A percentile compares a stretch with the other conserved stretches of the same genome.
phyloP scores from a whole-genome alignment of 2,329 filamentous ascomycete genomes.

The Reticulascus tulasneorum region DNA sequence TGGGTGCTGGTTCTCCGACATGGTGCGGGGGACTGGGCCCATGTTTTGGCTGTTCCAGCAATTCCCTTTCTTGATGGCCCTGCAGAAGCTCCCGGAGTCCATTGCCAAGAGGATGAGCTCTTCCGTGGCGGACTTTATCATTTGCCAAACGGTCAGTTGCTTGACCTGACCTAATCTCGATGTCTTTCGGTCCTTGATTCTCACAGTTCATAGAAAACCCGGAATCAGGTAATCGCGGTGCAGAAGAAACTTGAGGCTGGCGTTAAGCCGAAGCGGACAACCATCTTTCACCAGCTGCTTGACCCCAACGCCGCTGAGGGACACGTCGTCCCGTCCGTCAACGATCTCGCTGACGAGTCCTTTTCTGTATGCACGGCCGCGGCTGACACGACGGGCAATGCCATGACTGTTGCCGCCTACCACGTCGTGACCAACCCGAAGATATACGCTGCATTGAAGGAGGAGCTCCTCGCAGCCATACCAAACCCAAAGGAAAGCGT shows the following conservation, averaged over 20 bases:
- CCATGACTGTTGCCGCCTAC: conserved; percentile 30
- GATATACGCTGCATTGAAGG: conserved; percentile 18
- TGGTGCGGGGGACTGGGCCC: conserved; percentile 14
- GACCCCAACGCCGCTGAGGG: conserved; percentile 13
- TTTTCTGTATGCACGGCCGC: conserved; percentile 48
- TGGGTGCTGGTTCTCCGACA: conserved; percentile 15
- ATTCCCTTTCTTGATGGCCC: conserved; percentile 15
- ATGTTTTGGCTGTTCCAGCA: conserved; percentile 12
- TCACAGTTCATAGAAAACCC: too few species aligned
- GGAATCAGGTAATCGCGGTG: too few species aligned
- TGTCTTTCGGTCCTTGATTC: too few species aligned
- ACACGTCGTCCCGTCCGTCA: conserved; percentile 14
- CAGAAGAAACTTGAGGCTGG: conserved; percentile 9
- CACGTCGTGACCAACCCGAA: conserved; percentile 25
- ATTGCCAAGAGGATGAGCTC: conserved; percentile 12
- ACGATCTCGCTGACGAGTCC: conserved; percentile 16
- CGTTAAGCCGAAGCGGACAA: conserved; percentile 6
- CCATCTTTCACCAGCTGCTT: conserved; percentile 32
- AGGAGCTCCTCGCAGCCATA: conserved; percentile 26
- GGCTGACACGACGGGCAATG: conserved; percentile 44
- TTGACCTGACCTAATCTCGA: too few species aligned
- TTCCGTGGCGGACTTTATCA: conserved; percentile 9
- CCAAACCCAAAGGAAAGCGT: conserved; percentile 12
- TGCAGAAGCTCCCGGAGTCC: conserved; percentile 14
- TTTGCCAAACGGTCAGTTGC: conserved; percentile 10